Base-by-base conservation (phyloP, 768 basidiomycete genomes). In the Auricularia heimuer region DNA sequence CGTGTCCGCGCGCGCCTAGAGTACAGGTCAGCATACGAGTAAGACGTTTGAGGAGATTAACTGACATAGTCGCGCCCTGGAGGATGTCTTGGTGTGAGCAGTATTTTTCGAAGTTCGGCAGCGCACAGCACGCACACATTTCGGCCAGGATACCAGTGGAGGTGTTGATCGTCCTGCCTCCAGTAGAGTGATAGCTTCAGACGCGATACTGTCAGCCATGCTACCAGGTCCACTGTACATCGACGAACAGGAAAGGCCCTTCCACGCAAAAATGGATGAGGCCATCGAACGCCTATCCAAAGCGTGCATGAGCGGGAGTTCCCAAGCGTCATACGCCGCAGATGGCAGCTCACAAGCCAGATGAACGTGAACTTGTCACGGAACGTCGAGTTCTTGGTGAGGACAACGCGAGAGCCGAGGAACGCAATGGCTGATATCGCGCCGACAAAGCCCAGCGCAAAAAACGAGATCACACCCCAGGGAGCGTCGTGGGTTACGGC, bases 241-340 rank as follows among this genome's bases (percentile, higher is more conserved):
- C 24, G 29, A 60, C 56, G 6, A 24, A 60, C 39, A 93, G 79
- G 78, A 90, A 93, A 3, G 90, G 85, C 8, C 89, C 91, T 71
- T 93, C 91, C 65, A 90, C 85, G 0, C 79, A 78, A 73, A 90
- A 88, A 72, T 92, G 91, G 65, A 89, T 89, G 72, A 90, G 77
- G 3, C 84, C 89, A 72, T 92, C 90, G 69, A 92, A 92, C 24
- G 87, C 82, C 89, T 90, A 68, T 39, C 39, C 39, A 14, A 42
- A 7, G 39, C 35, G 18, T 18, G 10, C 47, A 18, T 51, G 1
- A 51, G 47, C 14, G 16, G 18, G 14, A 29, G 29, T 29, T 29
- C 29, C 2, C 29, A 29, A 29, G 29, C 29, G 29, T 29, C 29
- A 3, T 29, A 29, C 29, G 29, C 29, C 29, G 2, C 29, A 29